These are phyloP conservation scores for Trichoderma sp. DNA, from an alignment of 2,329 filamentous ascomycete species.

Conservation along the genomic window DNA sequence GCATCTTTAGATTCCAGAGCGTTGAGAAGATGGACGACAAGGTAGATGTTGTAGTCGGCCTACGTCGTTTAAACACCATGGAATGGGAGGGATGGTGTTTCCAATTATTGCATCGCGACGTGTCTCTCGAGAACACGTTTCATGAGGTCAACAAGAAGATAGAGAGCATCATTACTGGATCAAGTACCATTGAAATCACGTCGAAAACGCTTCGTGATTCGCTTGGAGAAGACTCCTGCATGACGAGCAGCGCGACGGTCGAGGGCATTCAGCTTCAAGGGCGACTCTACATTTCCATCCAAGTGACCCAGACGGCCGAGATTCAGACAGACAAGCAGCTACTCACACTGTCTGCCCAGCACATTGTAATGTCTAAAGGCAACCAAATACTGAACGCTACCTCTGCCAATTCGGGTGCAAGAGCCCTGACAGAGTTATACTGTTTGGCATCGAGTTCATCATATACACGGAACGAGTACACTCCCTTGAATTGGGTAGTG, in stretches of 20 bases:
- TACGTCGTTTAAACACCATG: conserved; percentile 17
- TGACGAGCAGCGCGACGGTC: conserved; percentile 11
- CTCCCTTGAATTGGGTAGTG: not conserved
- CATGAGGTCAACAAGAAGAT: conserved; percentile 8
- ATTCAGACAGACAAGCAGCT: not conserved
- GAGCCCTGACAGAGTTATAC: not conserved
- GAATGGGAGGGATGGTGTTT: conserved; percentile 22
- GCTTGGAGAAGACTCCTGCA: conserved; percentile 8
- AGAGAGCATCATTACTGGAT: not conserved
- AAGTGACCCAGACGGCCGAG: conserved; percentile 1
- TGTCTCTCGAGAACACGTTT: not conserved
- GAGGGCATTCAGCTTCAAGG: conserved; percentile 21
- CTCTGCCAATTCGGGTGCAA: not conserved
- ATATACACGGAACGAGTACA: not conserved
- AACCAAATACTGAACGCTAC: not conserved
- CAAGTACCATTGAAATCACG: not conserved
- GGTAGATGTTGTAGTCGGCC: conserved; percentile 17
- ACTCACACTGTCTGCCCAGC: not conserved
- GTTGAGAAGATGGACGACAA: not conserved
- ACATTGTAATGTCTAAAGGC: not conserved
- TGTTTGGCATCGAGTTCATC: not conserved
- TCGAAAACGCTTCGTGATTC: not conserved
- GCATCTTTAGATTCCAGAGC: conserved; percentile 17
- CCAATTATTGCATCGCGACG: not conserved
- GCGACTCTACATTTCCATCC: conserved; percentile 17